phyloP scores from a whole-genome alignment of 139 green algal species.

The Chlamydomonas asymmetrica region DNA sequence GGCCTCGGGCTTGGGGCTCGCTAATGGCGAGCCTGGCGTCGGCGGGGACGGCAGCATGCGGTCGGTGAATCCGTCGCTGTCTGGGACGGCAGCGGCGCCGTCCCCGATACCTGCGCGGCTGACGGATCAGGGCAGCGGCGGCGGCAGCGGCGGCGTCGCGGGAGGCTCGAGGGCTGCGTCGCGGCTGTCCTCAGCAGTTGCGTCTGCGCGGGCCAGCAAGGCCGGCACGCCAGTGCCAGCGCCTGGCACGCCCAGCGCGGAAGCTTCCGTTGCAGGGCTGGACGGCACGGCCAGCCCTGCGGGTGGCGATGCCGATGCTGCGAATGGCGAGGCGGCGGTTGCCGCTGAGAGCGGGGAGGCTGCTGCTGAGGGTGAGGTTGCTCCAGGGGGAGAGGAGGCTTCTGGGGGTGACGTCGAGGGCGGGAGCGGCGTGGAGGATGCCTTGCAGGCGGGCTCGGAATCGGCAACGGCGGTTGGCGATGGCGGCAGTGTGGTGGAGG shows the following conservation, averaged over 20 bases:
- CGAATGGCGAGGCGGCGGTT: neutral
- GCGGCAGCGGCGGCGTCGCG: neutral
- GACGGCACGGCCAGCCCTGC: too few species aligned
- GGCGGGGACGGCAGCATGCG: neutral
- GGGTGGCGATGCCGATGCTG: too few species aligned
- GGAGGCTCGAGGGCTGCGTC: neutral
- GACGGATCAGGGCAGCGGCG: neutral
- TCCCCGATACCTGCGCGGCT: too few species aligned
- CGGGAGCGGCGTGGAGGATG: neutral
- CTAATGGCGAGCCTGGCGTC: neutral
- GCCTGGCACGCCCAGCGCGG: too few species aligned
- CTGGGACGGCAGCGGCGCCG: neutral
- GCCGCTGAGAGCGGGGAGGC: neutral
- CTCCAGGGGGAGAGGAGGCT: neutral
- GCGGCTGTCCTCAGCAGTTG: too few species aligned
- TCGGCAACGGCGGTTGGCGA: neutral
- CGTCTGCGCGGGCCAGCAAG: too few species aligned
- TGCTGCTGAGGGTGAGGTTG: neutral
- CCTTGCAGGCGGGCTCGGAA: neutral
- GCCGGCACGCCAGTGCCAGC: neutral
- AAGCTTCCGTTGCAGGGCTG: too few species aligned
- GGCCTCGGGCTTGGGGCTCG: too few species aligned
- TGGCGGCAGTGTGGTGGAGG: neutral
- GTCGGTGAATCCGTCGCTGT: neutral
- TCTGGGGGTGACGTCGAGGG: neutral